Evolutionary conservation across 805 yeast genomes (phyloP), one percentile per base, ranked within the genome.

Genomic region (Torulaspora microellipsoides): DNA sequence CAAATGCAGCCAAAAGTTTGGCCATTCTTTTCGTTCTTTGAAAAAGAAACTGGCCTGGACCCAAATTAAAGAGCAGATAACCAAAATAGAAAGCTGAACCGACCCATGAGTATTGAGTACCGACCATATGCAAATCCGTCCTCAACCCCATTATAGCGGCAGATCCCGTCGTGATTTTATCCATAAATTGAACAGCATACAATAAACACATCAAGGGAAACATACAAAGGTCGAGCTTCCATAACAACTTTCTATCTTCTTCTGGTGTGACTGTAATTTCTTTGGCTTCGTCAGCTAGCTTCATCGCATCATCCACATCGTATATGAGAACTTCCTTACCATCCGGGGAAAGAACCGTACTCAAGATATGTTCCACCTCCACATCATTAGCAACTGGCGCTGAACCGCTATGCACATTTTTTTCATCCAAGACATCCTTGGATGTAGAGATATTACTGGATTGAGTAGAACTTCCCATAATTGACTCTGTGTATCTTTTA

Each of bases 51-150:
- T 56, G 59, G 13, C 62, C 59, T 10, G 59, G 56, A 12, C 64
- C 58, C 42, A 75, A 62, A 51, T 78, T 81, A 54, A 78, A 81
- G 8, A 66, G 67, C 38, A 83, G 59, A 56, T 81, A 84, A 2
- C 89, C 90, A 31, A 83, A 58, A 54, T 80, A 80, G 51, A 80
- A 81, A 8, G 78, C 72, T 1, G 82, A 70, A n/a, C 82, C 77
- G 12, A 73, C 63, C 81, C 84, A 76, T 38, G 77, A 60, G 53
- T 76, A 73, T 56, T 69, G 60, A 28, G 55, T 45, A 29, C 69
- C 68, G 45, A 56, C 48, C 77, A 77, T 76, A 45, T 65, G 63
- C 50, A 70, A 60, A 45, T 70, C 81, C 8, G 53, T 58, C 49
- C 66, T 62, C 38, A 74, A 62, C 36, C 79, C 83, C 72, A 73